phyloP scores from a whole-genome alignment of 2,329 filamentous ascomycete genomes.

The Helotiales sp. region DNA sequence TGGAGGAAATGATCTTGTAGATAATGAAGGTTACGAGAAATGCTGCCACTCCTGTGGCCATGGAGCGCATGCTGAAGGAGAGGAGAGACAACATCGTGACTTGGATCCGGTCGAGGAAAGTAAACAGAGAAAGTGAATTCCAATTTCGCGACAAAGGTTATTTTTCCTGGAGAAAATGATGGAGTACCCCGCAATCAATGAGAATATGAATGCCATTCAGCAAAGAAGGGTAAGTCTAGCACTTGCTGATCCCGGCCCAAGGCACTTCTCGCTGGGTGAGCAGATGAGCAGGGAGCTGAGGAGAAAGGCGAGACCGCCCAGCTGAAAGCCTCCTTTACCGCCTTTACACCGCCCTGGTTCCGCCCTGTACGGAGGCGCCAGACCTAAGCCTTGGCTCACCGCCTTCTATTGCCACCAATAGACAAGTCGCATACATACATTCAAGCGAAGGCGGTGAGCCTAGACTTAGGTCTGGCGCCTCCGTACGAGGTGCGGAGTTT shows the following conservation, averaged over 20 bases:
- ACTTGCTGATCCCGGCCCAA: background rate
- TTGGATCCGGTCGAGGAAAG: too few relatives aligned
- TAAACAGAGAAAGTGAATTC: background rate
- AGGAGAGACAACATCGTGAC: background rate
- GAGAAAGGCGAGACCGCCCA: too few relatives aligned
- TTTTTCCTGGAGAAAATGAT: background rate
- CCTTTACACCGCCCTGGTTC: too few relatives aligned
- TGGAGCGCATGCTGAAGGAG: background rate
- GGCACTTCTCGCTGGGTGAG: background rate
- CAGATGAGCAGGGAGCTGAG: too few relatives aligned
- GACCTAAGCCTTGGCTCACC: too few relatives aligned
- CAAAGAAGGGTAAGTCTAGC: background rate
- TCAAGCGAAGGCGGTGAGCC: too few relatives aligned
- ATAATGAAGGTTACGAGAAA: conserved; percentile 19
- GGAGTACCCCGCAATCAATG: background rate
- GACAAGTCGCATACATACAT: too few relatives aligned
- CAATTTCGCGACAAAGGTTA: background rate
- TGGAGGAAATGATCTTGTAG: conserved; percentile 30
- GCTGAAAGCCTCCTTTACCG: too few relatives aligned
- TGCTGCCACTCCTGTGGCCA: background rate
- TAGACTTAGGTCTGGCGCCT: too few relatives aligned
- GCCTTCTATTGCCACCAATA: too few relatives aligned
- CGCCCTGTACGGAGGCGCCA: too few relatives aligned
- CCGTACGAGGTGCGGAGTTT: too few relatives aligned
- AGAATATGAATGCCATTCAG: background rate